Base-by-base conservation (phyloP, 2,329 filamentous ascomycete species). In the Reticulascus tulasneorum region DNA sequence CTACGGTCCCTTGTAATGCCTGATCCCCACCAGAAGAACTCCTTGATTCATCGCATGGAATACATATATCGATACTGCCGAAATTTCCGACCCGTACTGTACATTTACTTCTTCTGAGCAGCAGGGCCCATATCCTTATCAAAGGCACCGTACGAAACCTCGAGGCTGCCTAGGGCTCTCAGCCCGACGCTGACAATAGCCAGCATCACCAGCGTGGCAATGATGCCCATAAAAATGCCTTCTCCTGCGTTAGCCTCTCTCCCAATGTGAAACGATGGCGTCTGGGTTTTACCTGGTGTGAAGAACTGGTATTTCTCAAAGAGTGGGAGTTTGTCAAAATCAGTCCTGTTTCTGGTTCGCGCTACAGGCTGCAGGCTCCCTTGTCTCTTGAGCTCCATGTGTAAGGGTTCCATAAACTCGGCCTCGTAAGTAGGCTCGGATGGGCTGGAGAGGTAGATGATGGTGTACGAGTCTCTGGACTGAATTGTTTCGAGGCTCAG, bases 281-380 rank as follows among this genome's bases (percentile, higher is more conserved):
- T n/a, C n/a, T n/a, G n/a, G 17, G 17, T 30, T 33, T 28, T 23
- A 91, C 87, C 87, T 53, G 89, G 87, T 9, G 84, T 91, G 49
- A 98, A 84, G 67, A 90, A 97, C 58, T 95, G 85, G 61, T 98
- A 98, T 60, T 86, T 89, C 63, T 94, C 85, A 52, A 98, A 97
- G 27, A 94, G 63, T 5, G 78, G 71, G 20, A 71, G 59, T 23
- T 61, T 69, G 38, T 71, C 52, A 34, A 53, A 50, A 7, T 52
- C 58, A 7, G 58, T 65, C 35, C 45, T 52, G 40, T 75, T 69
- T 12, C 56, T 53, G 13, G 62, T 61, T 37, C 59, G 64, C 46
- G 45, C 46, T 16, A 45, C 31, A n/a, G 44, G 35, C n/a, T 27
- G 20, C n/a, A 45, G 38, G 16, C 48, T 47, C 15, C 60, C 51